Evolutionary conservation across 768 basidiomycete genomes (phyloP), one percentile per base, ranked within the genome.

Genomic region (Clitopilus hobsonii): DNA sequence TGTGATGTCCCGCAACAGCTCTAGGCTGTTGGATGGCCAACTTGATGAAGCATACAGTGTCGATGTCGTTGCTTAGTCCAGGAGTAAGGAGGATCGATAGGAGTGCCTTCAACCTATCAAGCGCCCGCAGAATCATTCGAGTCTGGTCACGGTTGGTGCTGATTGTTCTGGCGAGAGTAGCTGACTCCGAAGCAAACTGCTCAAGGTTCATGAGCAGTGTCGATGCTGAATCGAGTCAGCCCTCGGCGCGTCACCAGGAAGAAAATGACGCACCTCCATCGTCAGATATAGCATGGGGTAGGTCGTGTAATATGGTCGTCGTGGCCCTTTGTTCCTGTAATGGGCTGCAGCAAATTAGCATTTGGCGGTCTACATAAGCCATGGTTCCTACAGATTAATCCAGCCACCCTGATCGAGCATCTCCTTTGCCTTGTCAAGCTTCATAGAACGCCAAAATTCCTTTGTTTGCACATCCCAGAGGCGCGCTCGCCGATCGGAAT

Each of bases 361-460:
- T n/a, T n/a, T n/a, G n/a, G n/a, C n/a, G n/a, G n/a, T n/a, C n/a
- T n/a, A n/a, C n/a, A 36, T 3, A 36, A 10, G 10, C 13, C 8
- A 36, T 10, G 32, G 32, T 36, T 10, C 49, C 25, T 26, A 95
- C 96, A 89, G 63, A 52, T 84, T 77, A 16, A 69, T 68, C 96
- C 95, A 98, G 0, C 81, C 82, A 0, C 87, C 86, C 63, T 89
- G 80, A 1, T 65, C 67, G 4, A 96, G 61, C 54, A 93, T 74
- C 49, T 93, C 92, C 50, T 83, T 80, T 0, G 88, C 92, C 64
- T 89, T 94, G 38, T 87, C 87, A 6, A 75, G 60, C 5, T 78
- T 78, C 80, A 91, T 91, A 0, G 93, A 90, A 49, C 96, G 74
- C 78, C 92, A 82, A 61, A 98, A 88, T 61, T 97, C 94, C 54